phyloP scores from a whole-genome alignment of 2,329 filamentous ascomycete species.

The Gnomoniopsis smithogilvyi region DNA sequence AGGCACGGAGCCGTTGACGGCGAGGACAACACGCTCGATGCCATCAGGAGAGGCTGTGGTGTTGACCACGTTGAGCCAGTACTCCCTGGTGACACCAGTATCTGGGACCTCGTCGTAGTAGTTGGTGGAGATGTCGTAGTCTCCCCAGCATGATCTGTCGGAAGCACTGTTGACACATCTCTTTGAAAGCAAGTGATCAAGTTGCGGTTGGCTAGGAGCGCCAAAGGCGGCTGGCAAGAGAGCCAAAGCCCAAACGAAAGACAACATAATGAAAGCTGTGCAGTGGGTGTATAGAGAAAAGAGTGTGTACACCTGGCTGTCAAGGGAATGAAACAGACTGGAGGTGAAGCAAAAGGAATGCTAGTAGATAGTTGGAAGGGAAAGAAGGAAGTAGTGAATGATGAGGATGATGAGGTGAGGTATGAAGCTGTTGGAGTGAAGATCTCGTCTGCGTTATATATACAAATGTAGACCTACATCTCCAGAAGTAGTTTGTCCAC shows the following conservation, averaged over 20 bases:
- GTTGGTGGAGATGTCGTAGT: conserved; percentile 41
- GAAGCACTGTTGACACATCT: conserved; percentile 22
- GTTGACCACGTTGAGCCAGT: conserved; percentile 40
- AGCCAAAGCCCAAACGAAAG: conserved; percentile 1
- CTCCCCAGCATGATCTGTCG: conserved; percentile 21
- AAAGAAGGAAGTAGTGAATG: neutral
- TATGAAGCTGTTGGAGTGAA: neutral
- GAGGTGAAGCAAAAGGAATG: neutral
- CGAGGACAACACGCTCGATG: conserved; percentile 34
- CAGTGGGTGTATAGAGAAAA: neutral
- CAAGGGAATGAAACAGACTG: neutral
- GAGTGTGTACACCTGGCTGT: neutral
- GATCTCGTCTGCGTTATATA: neutral
- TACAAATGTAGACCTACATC: neutral
- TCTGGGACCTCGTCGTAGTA: conserved; percentile 38
- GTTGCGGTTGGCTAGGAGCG: neutral
- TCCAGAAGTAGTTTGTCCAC: neutral
- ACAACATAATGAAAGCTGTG: conserved; percentile 4
- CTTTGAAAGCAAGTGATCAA: conserved; percentile 3
- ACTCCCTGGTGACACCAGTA: conserved; percentile 49
- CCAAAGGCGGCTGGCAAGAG: neutral
- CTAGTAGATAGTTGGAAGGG: neutral
- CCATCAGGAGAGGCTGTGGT: conserved; percentile 44
- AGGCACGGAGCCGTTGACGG: conserved; percentile 56
- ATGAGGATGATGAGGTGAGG: neutral